A percentile compares a stretch with the other conserved stretches of the same genome.
phyloP scores from a whole-genome alignment of 2,329 filamentous ascomycete species.

The Leptographium wingfieldii region DNA sequence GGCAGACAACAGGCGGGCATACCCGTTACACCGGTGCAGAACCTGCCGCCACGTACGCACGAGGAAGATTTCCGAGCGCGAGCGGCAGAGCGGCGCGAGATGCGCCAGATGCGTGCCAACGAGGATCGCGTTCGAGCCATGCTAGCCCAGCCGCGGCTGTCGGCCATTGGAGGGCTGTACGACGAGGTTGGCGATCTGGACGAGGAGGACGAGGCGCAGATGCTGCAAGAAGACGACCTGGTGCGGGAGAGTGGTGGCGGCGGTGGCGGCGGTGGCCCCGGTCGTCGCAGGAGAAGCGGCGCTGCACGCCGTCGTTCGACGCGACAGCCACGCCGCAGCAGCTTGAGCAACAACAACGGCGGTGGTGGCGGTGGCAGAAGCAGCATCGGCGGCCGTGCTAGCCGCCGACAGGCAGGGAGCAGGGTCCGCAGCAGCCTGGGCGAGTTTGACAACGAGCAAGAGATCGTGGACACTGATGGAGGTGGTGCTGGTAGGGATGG shows the following conservation, averaged over 20 bases:
- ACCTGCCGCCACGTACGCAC: slow-evolving; percentile 23
- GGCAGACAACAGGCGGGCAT: not conserved
- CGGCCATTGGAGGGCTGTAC: slow-evolving; percentile 26
- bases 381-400: not conserved
- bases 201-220: slow-evolving; percentile 42
- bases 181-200: slow-evolving; percentile 40
- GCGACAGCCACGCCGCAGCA: slow-evolving; percentile 10
- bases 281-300: not conserved
- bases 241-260: slow-evolving; percentile 16
- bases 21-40: slow-evolving; percentile 16
- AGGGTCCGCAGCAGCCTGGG: not conserved
- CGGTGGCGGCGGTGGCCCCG: too few species aligned
- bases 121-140: slow-evolving; percentile 52
- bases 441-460: not conserved
- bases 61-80: slow-evolving; percentile 19
- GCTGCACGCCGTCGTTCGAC: slow-evolving; percentile 10
- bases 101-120: slow-evolving; percentile 38
- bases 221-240: slow-evolving; percentile 52
- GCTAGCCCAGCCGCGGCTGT: slow-evolving; percentile 32
- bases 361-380: not conserved
- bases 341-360: not conserved
- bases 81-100: slow-evolving; percentile 26
- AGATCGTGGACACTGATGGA: not conserved
- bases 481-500: not conserved
- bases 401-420: not conserved